These are phyloP conservation scores for Penicillium paradoxum DNA, from an alignment of 495 filamentous ascomycete species.

Conservation along the genomic window DNA sequence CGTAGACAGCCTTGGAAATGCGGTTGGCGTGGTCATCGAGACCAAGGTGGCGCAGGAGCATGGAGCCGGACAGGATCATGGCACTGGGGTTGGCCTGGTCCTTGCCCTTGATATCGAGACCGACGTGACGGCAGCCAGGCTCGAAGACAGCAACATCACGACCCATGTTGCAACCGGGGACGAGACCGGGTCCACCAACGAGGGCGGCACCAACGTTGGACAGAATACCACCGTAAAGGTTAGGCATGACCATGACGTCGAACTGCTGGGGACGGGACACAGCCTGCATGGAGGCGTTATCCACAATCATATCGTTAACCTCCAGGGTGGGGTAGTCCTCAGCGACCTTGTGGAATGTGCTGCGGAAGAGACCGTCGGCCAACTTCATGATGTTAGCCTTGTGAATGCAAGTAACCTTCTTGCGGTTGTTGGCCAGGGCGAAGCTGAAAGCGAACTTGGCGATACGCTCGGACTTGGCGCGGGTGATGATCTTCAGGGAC, in stretches of 20 bases:
- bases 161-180: slow-evolving; percentile 99
- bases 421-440: slow-evolving; percentile 93
- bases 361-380: slow-evolving; percentile 96
- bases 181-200: slow-evolving; percentile 95
- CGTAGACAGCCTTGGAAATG: slow-evolving; percentile 95
- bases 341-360: slow-evolving; percentile 88
- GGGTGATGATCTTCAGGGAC: slow-evolving; percentile 99
- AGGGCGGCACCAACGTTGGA: slow-evolving; percentile 98
- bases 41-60: slow-evolving; percentile 93
- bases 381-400: slow-evolving; percentile 99
- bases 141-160: slow-evolving; percentile 97
- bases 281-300: slow-evolving; percentile 99
- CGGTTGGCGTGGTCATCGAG: slow-evolving; percentile 97
- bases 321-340: slow-evolving; percentile 91
- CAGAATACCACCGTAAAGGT: slow-evolving; percentile 96
- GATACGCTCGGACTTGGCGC: slow-evolving; percentile 96
- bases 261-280: slow-evolving; percentile 95
- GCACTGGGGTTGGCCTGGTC: slow-evolving; percentile 98
- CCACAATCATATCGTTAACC: slow-evolving; percentile 98
- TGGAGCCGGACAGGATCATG: slow-evolving; percentile 87
- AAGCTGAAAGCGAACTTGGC: slow-evolving; percentile 98
- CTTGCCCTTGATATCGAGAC: slow-evolving; percentile 98
- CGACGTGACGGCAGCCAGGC: slow-evolving; percentile 96
- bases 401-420: slow-evolving; percentile 99
- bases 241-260: slow-evolving; percentile 99